These are phyloP conservation scores for Fonsecaea pugnacius DNA, from an alignment of 2,329 filamentous ascomycete genomes.

Conservation along the genomic window DNA sequence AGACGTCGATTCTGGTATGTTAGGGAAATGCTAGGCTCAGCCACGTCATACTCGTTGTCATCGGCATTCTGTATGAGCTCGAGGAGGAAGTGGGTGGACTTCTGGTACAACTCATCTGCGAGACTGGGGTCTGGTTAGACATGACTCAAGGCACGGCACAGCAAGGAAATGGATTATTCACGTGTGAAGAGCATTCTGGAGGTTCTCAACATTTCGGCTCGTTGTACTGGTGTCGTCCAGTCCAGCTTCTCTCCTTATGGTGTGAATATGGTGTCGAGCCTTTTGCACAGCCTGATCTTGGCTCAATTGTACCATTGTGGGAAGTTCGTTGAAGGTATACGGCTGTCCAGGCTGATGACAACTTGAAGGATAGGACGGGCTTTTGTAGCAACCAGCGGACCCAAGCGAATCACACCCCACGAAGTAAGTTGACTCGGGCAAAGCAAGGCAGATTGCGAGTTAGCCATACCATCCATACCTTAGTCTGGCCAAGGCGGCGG, in stretches of 20 bases:
- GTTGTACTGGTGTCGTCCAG: constrained; percentile 3
- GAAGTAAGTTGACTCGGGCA: neutral
- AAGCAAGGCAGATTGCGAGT: neutral
- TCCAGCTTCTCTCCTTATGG: constrained; percentile 17
- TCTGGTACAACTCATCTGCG: constrained; percentile 20
- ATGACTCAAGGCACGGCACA: neutral
- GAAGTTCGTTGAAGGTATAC: neutral
- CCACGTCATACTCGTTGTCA: constrained; percentile 43
- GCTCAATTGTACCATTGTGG: constrained; percentile 3
- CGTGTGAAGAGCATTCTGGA: constrained; percentile 21
- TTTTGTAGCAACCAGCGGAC: neutral
- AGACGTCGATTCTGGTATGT: constrained; percentile 13
- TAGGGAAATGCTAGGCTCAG: constrained; percentile 15
- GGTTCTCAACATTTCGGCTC: constrained; percentile 17
- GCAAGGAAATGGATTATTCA: neutral
- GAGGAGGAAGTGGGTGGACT: constrained; percentile 36
- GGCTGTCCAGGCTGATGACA: neutral
- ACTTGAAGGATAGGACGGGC: neutral
- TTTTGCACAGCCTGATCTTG: neutral
- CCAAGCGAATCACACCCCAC: neutral
- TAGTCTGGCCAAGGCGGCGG: neutral
- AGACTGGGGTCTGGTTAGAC: constrained; percentile 2
- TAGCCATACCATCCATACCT: neutral
- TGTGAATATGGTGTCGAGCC: constrained; percentile 13
- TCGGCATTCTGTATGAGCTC: constrained; percentile 51